Base-by-base conservation (phyloP, 768 basidiomycete species). In the Sarcomyxa edulis region DNA sequence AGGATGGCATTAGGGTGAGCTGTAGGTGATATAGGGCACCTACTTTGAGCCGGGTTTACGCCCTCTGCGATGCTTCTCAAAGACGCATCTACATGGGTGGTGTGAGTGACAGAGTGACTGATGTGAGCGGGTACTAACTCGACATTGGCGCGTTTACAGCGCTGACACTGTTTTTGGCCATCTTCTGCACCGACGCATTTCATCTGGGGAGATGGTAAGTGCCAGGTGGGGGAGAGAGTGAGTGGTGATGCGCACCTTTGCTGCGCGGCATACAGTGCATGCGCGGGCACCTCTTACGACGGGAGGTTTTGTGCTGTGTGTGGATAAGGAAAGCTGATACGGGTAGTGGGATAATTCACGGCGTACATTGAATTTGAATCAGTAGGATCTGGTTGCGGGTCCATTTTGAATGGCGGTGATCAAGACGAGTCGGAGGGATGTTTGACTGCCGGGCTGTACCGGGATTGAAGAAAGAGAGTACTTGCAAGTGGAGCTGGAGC, bases 31-130 rank as follows among this genome's bases (percentile, higher is more conserved):
- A 43, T 26, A 19, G 37, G 35, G 30, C 31, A 60, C 69, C 18
- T 58, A 91, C 89, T 91, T 92, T 62, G 88, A 90, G 50, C 88
- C 89, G 12, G 88, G 88, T 52, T 92, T 92, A 40, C 88, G 77
- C 29, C 88, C 88, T 23, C 88, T 79, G 38, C 89, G 76, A 60
- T 92, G 88, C 59, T 91, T 92, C 65, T 92, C 88, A 50, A 92
- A 92, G 23, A 89, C 48, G 51, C 88, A 90, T 44, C 86, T 89
- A 50, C 8, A 34, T 37, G 42, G 47, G 37, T 44, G 43, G 32
- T 26, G 42, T 24, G 19, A 37, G 30, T 35, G 25, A 33, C 34
- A 42, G 35, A 42, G 40, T 37, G 40, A 42, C 42, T 23, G 30
- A 44, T 32, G 19, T n/a, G 35, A 29, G 35, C 44, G 39, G 32